Evolutionary conservation across 768 basidiomycete genomes (phyloP), one percentile per base, ranked within the genome.

Genomic region (Auriscalpium orientale): DNA sequence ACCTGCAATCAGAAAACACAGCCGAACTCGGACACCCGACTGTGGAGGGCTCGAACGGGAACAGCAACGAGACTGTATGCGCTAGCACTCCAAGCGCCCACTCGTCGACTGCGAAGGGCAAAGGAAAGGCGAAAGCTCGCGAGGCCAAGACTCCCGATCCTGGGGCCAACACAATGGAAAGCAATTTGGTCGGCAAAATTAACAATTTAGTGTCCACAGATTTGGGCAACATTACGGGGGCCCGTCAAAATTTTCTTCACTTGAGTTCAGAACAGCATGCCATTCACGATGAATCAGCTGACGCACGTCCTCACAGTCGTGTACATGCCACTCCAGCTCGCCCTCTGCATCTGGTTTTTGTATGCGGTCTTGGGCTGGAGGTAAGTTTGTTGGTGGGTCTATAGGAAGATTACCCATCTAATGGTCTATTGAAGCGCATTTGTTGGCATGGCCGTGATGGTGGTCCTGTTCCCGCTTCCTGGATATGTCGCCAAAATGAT

Each of bases 131-230:
- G 38, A 34, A 11, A 9, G 34, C 21, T 10, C 18, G 8, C 7
- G 47, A 28, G 8, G 36, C 18, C 8, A 34, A 35, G 3, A 7
- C 33, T 3, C 8, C 34, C 12, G 49, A 51, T 9, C n/a, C 49
- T 15, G 36, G 18, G 16, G 49, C 18, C 15, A 37, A 51, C n/a
- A n/a, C n/a, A n/a, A 51, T 55, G 37, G 65, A 69, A 11, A 71
- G 70, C 9, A 83, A 85, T 63, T 68, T 88, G n/a, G 79, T 83
- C 40, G 89, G 90, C 10, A 87, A 82, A 65, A 83, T 91, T 66
- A 91, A 86, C 67, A 91, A 89, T 54, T 70, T 90, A 8, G 79
- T 88, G 36, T 83, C 87, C 8, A 82, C 83, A 1, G 89, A 91
- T 67, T 63, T 80, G 50, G 62, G 58, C 49, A 66, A 64, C 44